These are phyloP conservation scores for Hypoxylon sp. DNA, from an alignment of 2,329 filamentous ascomycete genomes.

Conservation along the genomic window DNA sequence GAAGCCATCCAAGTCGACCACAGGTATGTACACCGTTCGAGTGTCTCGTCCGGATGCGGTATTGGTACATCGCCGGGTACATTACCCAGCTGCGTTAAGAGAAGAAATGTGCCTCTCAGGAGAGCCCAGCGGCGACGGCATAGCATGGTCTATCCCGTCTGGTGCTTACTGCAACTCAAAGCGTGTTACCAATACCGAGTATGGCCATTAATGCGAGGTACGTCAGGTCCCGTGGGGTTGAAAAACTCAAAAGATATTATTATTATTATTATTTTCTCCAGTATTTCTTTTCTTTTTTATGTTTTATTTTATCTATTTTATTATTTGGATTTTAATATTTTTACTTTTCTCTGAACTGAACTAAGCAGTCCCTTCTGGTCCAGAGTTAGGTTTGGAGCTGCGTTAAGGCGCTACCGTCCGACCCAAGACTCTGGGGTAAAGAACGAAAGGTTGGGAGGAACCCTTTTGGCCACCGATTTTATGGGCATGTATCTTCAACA, in stretches of 20 bases:
- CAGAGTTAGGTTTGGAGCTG: slow-evolving; percentile 26
- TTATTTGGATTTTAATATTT: slow-evolving; percentile 5
- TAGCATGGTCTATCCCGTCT: not conserved
- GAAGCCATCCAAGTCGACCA: slow-evolving; percentile 5
- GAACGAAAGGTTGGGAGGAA: too few relatives aligned
- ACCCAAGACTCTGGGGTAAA: slow-evolving; percentile 28
- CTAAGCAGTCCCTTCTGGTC: not conserved
- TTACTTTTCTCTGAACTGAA: slow-evolving; percentile 25
- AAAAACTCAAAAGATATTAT: slow-evolving; percentile 14
- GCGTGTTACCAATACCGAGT: not conserved
- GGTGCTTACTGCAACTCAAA: slow-evolving; percentile 13
- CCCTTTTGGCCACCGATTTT: slow-evolving; percentile 10
- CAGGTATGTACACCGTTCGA: slow-evolving; percentile 3
- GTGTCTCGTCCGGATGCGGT: not conserved
- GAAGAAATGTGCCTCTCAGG: not conserved
- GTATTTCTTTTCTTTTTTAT: not conserved
- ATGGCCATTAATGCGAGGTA: slow-evolving; percentile 6
- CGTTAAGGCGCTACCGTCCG: slow-evolving; percentile 12
- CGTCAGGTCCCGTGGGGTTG: not conserved
- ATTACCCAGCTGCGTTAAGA: not conserved
- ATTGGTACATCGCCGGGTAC: slow-evolving; percentile 1
- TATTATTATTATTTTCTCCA: slow-evolving; percentile 4
- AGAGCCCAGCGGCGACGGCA: not conserved
- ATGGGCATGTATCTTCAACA: slow-evolving; percentile 6
- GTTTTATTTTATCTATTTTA: slow-evolving; percentile 2